Percentiles rank a stretch among this genome's conserved stretches.
These are phyloP conservation scores for Crepidotus variabilis DNA, from an alignment of 768 basidiomycete species.

Conservation along the genomic window DNA sequence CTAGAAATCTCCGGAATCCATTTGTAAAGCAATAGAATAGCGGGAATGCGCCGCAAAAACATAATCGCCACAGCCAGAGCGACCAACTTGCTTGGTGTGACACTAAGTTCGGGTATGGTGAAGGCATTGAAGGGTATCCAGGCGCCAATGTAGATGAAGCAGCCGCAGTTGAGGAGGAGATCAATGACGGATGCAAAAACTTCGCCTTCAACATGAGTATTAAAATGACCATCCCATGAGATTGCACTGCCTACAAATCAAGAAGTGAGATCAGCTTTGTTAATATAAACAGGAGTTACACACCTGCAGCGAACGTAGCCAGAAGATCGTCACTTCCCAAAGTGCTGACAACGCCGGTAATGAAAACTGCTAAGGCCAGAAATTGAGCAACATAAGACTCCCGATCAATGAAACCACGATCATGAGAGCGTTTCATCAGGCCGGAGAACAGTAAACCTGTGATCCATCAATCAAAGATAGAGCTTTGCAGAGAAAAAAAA, in stretches of 20 bases:
- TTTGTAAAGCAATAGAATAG: constrained; percentile 69
- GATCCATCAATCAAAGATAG: background rate
- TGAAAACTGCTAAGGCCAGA: constrained; percentile 67
- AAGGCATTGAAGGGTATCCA: constrained; percentile 73
- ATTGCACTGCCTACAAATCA: constrained; percentile 67
- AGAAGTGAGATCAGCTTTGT: constrained; percentile 10
- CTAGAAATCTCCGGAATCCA: constrained; percentile 85
- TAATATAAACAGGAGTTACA: constrained; percentile 5
- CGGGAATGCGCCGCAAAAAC: constrained; percentile 75
- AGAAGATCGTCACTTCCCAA: constrained; percentile 87
- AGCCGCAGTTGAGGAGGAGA: constrained; percentile 75
- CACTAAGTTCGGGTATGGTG: constrained; percentile 50
- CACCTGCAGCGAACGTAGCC: constrained; percentile 83
- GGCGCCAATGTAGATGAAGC: constrained; percentile 86
- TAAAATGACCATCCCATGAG: constrained; percentile 88
- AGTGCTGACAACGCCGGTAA: constrained; percentile 73
- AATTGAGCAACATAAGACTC: constrained; percentile 90
- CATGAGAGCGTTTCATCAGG: constrained; percentile 54
- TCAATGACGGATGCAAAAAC: constrained; percentile 90
- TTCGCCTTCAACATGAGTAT: constrained; percentile 76
- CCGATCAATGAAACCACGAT: constrained; percentile 25
- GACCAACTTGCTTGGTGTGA: constrained; percentile 68
- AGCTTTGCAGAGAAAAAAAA: background rate
- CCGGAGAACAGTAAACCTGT: constrained; percentile 64
- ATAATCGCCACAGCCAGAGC: constrained; percentile 67